These are phyloP conservation scores for Myxozyma melibiosi DNA, from an alignment of 805 yeast genomes.

Conservation along the genomic window DNA sequence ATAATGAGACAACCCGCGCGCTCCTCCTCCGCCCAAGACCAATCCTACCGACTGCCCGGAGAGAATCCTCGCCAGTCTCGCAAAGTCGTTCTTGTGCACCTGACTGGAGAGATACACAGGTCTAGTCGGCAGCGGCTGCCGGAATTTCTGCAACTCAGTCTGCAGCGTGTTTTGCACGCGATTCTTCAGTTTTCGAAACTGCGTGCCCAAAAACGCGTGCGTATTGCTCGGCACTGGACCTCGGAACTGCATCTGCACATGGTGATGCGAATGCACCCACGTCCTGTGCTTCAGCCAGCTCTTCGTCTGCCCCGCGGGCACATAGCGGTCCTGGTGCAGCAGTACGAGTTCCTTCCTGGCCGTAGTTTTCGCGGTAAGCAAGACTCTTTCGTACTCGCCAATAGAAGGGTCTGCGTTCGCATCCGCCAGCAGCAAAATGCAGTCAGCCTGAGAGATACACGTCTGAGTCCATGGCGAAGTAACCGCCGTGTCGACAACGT, in stretches of 20 bases:
- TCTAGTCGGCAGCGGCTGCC: constrained; percentile 12
- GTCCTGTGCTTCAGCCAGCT: constrained; percentile 80
- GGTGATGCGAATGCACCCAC: constrained; percentile 95
- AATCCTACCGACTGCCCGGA: constrained; percentile 94
- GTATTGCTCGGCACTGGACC: constrained; percentile 19
- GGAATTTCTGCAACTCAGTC: constrained; percentile 39
- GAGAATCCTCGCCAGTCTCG: constrained; percentile 82
- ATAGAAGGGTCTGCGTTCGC: constrained; percentile 70
- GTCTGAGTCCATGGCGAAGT: constrained; percentile 89
- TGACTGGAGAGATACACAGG: constrained; percentile 44
- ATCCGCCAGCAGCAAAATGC: constrained; percentile 85
- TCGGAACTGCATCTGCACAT: constrained; percentile 66
- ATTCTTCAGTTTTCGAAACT: constrained; percentile 37
- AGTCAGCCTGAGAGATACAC: constrained; percentile 93
- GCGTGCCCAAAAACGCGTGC: constrained; percentile 16
- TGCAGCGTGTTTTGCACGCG: constrained; percentile 41
- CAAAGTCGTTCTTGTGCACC: constrained; percentile 81
- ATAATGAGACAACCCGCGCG: constrained; percentile 88
- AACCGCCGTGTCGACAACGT: constrained; percentile 82
- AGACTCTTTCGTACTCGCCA: constrained; percentile 82
- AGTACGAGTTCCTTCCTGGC: constrained; percentile 86
- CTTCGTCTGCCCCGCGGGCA: constrained; percentile 81
- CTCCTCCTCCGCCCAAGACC: constrained; percentile 97
- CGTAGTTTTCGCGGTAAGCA: constrained; percentile 74
- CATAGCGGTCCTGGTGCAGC: constrained; percentile 79